phyloP scores from a whole-genome alignment of 2,329 filamentous ascomycete species.

The Cercospora zeae-maydis region DNA sequence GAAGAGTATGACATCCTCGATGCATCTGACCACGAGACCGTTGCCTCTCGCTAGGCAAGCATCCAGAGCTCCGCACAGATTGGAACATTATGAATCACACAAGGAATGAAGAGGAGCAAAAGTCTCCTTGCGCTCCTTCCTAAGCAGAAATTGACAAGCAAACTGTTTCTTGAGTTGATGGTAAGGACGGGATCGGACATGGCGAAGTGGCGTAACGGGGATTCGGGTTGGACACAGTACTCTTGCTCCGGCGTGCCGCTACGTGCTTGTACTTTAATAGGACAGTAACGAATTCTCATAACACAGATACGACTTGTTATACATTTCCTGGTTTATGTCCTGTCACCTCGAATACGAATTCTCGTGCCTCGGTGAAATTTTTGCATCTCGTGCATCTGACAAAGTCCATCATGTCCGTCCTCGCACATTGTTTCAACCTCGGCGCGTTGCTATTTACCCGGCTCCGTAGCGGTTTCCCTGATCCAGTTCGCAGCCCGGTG shows the following conservation, averaged over 20 bases:
- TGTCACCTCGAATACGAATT: neutral
- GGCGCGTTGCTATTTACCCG: neutral
- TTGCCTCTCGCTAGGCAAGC: constrained; percentile 26
- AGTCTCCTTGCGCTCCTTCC: neutral
- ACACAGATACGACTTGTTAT: neutral
- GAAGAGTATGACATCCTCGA: constrained; percentile 98
- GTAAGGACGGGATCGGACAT: neutral
- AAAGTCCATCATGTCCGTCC: neutral
- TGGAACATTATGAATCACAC: neutral
- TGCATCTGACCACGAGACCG: constrained; percentile 79
- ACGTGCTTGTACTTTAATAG: neutral
- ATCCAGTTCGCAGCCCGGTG: too few species aligned
- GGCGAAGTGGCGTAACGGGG: neutral
- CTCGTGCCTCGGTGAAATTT: neutral
- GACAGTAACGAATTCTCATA: constrained; percentile 1
- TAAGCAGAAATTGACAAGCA: neutral
- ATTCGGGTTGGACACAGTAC: constrained; percentile 2
- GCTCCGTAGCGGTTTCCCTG: neutral
- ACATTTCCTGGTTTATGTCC: neutral
- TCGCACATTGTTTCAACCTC: neutral
- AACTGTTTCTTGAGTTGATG: neutral
- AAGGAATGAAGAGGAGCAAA: neutral
- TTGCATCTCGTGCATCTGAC: neutral
- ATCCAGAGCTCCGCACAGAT: neutral
- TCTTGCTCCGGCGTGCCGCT: neutral